Evolutionary conservation across 2,329 filamentous ascomycete species (phyloP).

Genomic region (Curvularia hawaiiensis): DNA sequence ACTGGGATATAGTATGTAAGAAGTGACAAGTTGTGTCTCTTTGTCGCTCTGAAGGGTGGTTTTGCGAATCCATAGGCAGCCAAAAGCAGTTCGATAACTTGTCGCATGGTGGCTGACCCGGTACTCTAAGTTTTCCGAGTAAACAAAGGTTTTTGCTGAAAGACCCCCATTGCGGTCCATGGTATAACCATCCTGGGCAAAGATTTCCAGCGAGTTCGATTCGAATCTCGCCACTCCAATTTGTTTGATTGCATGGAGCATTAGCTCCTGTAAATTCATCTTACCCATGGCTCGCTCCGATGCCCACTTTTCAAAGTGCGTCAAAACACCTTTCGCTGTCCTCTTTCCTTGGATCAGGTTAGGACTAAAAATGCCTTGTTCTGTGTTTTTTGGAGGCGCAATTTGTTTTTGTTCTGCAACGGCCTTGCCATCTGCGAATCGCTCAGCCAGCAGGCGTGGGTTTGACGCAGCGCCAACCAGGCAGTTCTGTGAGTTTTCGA

Average conservation of each 20-base stretch:
- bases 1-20: conserved; percentile 1
- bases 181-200: neutral
- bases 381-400: neutral
- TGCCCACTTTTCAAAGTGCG: neutral
- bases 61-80: neutral
- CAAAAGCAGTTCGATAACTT: neutral
- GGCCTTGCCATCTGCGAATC: neutral
- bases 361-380: neutral
- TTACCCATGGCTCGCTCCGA: neutral
- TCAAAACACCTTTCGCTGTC: neutral
- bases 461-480: neutral
- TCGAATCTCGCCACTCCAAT: neutral
- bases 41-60: neutral
- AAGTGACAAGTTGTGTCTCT: neutral
- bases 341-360: neutral
- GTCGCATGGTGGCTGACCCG: neutral
- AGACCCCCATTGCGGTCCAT: neutral
- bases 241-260: neutral
- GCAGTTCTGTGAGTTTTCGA: neutral
- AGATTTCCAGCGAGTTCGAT: neutral
- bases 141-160: neutral
- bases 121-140: neutral
- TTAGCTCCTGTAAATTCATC: neutral
- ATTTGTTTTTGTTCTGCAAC: neutral
- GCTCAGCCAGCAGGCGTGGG: neutral